Evolutionary conservation across 352 stramenopile species (phyloP).

Genomic region (Globisporangium orthogonon): DNA sequence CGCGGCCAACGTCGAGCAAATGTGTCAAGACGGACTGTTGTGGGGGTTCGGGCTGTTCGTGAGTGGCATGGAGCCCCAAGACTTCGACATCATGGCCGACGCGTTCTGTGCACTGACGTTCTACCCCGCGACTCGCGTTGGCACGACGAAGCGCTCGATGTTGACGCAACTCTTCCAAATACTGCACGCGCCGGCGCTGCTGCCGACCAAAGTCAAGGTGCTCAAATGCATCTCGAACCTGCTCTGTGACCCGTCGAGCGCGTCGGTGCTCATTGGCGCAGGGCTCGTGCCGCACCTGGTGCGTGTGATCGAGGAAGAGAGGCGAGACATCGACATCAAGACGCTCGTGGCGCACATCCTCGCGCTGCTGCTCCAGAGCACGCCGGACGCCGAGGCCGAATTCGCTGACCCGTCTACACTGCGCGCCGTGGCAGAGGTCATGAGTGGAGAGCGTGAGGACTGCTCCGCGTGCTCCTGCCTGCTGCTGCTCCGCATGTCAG

Average conservation of each 20-base stretch:
- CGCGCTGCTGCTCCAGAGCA: conserved; percentile 26
- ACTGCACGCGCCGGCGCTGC: conserved; percentile 10
- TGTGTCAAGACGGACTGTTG: conserved; percentile 64
- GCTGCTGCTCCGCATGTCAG: conserved; percentile 54
- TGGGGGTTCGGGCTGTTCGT: conserved; percentile 68
- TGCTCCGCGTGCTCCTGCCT: conserved; percentile 41
- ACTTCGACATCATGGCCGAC: conserved; percentile 60
- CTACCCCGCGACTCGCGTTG: conserved; percentile 38
- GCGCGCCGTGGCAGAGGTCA: conserved; percentile 12
- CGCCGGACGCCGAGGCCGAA: conserved; percentile 20
- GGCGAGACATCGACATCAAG: conserved; percentile 8
- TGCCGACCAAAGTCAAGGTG: conserved; percentile 29
- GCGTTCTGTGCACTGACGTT: conserved; percentile 57
- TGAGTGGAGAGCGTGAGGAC: conserved; percentile 16
- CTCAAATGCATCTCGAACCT: conserved; percentile 47
- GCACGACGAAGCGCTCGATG: conserved; percentile 34
- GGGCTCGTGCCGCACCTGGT: conserved; percentile 24
- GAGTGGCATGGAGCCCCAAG: conserved; percentile 38
- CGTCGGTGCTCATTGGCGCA: conserved; percentile 16
- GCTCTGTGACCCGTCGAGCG: conserved; percentile 29
- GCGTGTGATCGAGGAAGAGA: conserved; percentile 20
- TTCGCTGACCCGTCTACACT: conserved; percentile 24
- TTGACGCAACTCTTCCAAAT: conserved; percentile 39
- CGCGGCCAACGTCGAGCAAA: conserved; percentile 33
- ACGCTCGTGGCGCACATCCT: conserved; percentile 23